These are phyloP conservation scores for Dactylellina sp. DNA, from an alignment of 2,329 filamentous ascomycete genomes.

Conservation along the genomic window DNA sequence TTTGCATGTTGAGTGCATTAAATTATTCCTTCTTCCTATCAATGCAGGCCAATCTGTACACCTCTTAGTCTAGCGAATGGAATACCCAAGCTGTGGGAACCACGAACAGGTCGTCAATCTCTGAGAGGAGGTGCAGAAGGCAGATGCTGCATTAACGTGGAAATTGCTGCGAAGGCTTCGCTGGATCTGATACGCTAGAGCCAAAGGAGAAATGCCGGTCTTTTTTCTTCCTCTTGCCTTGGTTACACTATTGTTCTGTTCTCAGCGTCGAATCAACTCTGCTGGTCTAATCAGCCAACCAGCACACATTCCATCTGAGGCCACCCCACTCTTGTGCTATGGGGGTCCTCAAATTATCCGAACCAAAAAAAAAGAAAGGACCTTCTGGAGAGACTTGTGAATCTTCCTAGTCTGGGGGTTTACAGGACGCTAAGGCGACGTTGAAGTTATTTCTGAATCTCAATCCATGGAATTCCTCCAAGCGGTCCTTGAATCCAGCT, in stretches of 20 bases:
- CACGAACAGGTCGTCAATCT: constrained; percentile 36
- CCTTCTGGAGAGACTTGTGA: constrained; percentile 37
- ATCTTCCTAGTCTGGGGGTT: constrained; percentile 54
- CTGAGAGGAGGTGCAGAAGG: neutral
- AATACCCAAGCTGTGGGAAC: constrained; percentile 34
- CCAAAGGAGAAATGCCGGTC: constrained; percentile 51
- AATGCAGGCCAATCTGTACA: constrained; percentile 55
- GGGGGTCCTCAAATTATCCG: constrained; percentile 31
- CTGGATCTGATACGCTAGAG: constrained; percentile 23
- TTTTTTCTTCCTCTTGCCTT: constrained; percentile 1
- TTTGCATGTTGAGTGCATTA: constrained; percentile 57
- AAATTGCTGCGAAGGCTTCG: constrained; percentile 27
- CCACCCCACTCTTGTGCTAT: constrained; percentile 39
- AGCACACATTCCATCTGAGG: constrained; percentile 34
- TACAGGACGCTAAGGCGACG: constrained; percentile 21
- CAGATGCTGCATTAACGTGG: constrained; percentile 22
- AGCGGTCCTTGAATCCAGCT: constrained; percentile 24
- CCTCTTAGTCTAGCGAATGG: constrained; percentile 23
- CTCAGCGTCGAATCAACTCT: constrained; percentile 17
- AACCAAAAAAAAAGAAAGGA: neutral
- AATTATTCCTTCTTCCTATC: constrained; percentile 34
- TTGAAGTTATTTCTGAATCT: constrained; percentile 24
- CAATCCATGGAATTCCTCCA: constrained; percentile 49
- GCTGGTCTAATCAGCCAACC: constrained; percentile 4
- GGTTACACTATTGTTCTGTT: constrained; percentile 48